Conservation (phyloP, 1,139 yeast species). For the Yamadazyma aaseri region DNA sequence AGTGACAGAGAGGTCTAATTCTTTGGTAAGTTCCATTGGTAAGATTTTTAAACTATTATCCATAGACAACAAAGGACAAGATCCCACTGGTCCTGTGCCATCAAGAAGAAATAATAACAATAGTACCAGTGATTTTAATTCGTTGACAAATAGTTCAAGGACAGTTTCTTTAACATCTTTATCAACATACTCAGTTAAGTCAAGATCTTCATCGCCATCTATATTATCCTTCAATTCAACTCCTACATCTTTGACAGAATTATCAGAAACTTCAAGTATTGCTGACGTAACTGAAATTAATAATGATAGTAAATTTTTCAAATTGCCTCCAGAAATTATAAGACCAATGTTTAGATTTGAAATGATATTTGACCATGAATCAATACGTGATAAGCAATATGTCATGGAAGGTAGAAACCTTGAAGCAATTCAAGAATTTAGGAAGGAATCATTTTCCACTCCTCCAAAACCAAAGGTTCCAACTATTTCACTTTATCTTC, state of each 20-base stretch:
- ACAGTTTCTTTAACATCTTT: slow-evolving; percentile 42
- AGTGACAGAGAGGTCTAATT: slow-evolving; percentile 21
- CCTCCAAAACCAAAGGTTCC: slow-evolving; percentile 34
- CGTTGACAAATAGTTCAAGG: slow-evolving; percentile 12
- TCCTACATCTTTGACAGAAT: slow-evolving; percentile 41
- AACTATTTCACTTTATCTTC: slow-evolving; percentile 34
- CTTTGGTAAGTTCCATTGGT: slow-evolving; percentile 39
- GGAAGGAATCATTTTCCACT: too few relatives aligned
- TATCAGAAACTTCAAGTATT: slow-evolving; percentile 20
- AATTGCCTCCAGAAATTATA: slow-evolving; percentile 45
- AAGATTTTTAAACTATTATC: slow-evolving; percentile 37
- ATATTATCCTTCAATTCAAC: slow-evolving; percentile 42
- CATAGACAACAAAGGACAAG: slow-evolving; percentile 24
- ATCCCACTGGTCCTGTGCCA: not conserved
- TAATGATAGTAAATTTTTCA: slow-evolving; percentile 19
- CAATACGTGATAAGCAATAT: slow-evolving; percentile 34
- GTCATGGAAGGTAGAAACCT: slow-evolving; percentile 19
- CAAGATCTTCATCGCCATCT: slow-evolving; percentile 46
- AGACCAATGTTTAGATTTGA: slow-evolving; percentile 51
- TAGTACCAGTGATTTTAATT: not conserved
- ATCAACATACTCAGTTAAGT: slow-evolving; percentile 33
- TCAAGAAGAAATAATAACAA: slow-evolving; percentile 1
- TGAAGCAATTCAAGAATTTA: slow-evolving; percentile 7
- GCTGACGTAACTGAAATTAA: slow-evolving; percentile 3
- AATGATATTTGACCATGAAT: slow-evolving; percentile 42